These are phyloP conservation scores for Aspergillus piperis DNA, from an alignment of 2,329 filamentous ascomycete species.

Conservation along the genomic window DNA sequence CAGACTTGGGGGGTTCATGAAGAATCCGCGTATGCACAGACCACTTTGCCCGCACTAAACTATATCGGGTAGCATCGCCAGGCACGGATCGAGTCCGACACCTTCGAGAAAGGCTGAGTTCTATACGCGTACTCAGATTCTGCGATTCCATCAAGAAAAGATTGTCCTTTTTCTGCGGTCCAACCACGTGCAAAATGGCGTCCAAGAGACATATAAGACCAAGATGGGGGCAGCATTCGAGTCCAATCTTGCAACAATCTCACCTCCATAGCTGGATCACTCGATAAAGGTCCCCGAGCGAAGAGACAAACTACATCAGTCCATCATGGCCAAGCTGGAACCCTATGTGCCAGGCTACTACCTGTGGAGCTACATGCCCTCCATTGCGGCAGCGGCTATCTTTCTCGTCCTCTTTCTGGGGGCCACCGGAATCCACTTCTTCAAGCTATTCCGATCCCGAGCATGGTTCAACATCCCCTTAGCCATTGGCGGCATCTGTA, in stretches of 20 bases:
- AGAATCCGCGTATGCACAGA: slow-evolving; percentile 25
- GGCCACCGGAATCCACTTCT: slow-evolving; percentile 28
- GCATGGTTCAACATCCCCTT: slow-evolving; percentile 38
- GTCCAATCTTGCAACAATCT: neutral
- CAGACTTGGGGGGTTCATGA: neutral
- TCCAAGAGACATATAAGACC: neutral
- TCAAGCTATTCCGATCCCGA: slow-evolving; percentile 29
- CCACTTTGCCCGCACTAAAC: neutral
- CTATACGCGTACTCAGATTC: slow-evolving; percentile 16
- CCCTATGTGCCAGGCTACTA: slow-evolving; percentile 23
- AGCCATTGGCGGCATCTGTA: slow-evolving; percentile 40
- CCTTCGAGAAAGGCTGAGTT: neutral
- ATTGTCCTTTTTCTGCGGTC: neutral
- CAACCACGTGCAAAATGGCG: neutral
- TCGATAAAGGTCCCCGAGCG: no score
- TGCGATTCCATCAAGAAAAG: neutral
- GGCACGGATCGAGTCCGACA: neutral
- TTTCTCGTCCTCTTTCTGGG: slow-evolving; percentile 32
- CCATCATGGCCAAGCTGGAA: slow-evolving; percentile 22
- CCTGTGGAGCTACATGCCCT: slow-evolving; percentile 33
- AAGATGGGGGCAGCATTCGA: neutral
- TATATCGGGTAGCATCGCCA: neutral
- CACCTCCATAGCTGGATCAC: neutral
- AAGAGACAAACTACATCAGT: no score
- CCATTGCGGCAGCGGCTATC: slow-evolving; percentile 24